Evolutionary conservation across 331 rosid species (phyloP), one percentile per base, ranked within the genome.

Genomic region (Acacia pycnantha): DNA sequence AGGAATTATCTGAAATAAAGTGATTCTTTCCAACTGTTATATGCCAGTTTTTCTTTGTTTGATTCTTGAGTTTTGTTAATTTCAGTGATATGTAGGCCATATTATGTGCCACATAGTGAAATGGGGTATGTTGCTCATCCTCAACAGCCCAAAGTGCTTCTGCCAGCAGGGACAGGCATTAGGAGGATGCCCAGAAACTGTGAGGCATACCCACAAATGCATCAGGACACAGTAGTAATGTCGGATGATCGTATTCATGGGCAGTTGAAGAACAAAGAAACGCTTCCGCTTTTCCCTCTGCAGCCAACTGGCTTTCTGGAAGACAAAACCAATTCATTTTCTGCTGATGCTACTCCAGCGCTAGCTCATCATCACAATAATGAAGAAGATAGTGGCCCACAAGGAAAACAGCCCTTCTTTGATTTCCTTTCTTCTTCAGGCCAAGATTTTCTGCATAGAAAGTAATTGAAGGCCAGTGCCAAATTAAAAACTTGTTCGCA

Each of bases 251-350:
- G 5, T 50, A 37, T 37, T 1, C 56, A 50, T 16, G 46, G 13
- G 47, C 47, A 64, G 77, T 10, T 65, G 2, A 50, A 73, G 72
- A 37, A 84, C 62, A 89, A 86, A 41, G 87, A 90, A 84, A 94
- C 98, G 11, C 87, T 91, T 81, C 35, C 91, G 13, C 89, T 94
- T 31, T 94, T 94, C 84, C 98, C 97, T 47, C 58, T 91, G 71
- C 91, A 89, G 31, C 97, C 98, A 73, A 90, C 97, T 37, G 93
- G 96, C 18, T 78, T 90, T 77, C 74, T 94, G 72, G 89, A 82
- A 76, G 87, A 71, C 0, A 85, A 77, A 81, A 29, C 66, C 3
- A 53, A 53, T 80, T 51, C 88, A 19, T 66, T 81, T 67, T 53
- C 86, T 54, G 80, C 77, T 51, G 50, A 76, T 74, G 78, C 73